Conservation (phyloP, 2,329 filamentous ascomycete species). For the Berkeleyomyces basicola region DNA sequence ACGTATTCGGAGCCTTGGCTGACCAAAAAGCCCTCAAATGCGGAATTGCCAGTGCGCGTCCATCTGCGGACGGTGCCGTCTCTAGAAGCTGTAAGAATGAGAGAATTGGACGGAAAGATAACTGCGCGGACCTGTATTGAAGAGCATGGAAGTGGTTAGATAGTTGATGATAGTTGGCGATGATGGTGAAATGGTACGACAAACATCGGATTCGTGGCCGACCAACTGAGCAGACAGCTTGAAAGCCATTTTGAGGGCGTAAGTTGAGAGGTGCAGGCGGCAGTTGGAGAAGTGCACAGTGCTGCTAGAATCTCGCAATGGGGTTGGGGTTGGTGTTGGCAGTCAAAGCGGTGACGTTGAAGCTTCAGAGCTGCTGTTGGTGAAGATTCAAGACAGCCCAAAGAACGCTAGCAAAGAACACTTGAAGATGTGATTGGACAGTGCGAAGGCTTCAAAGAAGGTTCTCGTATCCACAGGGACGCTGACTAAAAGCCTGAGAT, state of each 20-base stretch:
- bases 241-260: conserved; percentile 36
- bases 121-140: conserved; percentile 66
- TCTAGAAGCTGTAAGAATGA: conserved; percentile 71
- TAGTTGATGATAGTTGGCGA: neutral
- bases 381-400: too few relatives aligned
- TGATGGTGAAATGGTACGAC: conserved; percentile 19
- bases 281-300: too few relatives aligned
- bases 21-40: conserved; percentile 61
- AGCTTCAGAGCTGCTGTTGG: too few relatives aligned
- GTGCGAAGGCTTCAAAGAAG: neutral
- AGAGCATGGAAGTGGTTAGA: neutral
- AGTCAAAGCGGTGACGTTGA: too few relatives aligned
- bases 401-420: neutral
- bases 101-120: conserved; percentile 54
- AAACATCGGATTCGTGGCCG: conserved; percentile 87
- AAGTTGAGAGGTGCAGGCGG: too few relatives aligned
- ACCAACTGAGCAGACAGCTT: conserved; percentile 81
- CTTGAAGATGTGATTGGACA: neutral
- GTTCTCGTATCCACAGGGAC: neutral
- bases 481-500: neutral
- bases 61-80: conserved; percentile 83
- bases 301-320: too few relatives aligned
- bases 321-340: too few relatives aligned
- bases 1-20: conserved; percentile 73
- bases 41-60: conserved; percentile 44